Conservation (phyloP, 164 flowering plant genomes). For the Macadamia tetraphylla region DNA sequence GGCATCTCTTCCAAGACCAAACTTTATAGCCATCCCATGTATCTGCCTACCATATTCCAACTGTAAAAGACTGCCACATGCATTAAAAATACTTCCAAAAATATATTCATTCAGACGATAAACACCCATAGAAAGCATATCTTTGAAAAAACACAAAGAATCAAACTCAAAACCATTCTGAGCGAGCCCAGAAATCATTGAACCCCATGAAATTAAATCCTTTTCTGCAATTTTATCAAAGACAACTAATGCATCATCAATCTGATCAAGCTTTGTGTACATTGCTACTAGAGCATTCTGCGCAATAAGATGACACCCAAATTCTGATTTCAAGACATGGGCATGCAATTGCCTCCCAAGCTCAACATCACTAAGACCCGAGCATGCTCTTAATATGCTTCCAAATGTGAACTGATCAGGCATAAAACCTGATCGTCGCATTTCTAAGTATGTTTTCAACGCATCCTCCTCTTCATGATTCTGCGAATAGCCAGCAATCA, state of each 20-base stretch:
- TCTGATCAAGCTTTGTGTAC: no score
- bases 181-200: no score
- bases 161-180: conserved; percentile 49
- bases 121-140: conserved; percentile 37
- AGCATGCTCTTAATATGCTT: conserved; percentile 47
- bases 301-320: conserved; percentile 35
- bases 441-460: no score
- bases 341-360: conserved; percentile 60
- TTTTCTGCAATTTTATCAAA: no score
- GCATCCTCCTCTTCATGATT: no score
- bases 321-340: conserved; percentile 42
- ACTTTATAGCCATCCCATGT: conserved; percentile 57
- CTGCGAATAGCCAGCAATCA: no score
- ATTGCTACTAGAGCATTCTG: conserved; percentile 36
- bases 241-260: no score
- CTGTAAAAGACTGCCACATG: conserved; percentile 10
- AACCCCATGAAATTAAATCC: no score
- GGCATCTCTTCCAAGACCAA: conserved; percentile 40
- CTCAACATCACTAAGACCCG: conserved; percentile 25
- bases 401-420: conserved; percentile 65
- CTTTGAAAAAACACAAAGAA: conserved; percentile 44
- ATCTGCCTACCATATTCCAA: conserved; percentile 48
- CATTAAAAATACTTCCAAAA: conserved; percentile 52
- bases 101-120: conserved; percentile 52
- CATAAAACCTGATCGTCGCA: conserved; percentile 25